These are phyloP conservation scores for Ilyonectria mors-panacis DNA, from an alignment of 2,329 filamentous ascomycete genomes.

Conservation along the genomic window DNA sequence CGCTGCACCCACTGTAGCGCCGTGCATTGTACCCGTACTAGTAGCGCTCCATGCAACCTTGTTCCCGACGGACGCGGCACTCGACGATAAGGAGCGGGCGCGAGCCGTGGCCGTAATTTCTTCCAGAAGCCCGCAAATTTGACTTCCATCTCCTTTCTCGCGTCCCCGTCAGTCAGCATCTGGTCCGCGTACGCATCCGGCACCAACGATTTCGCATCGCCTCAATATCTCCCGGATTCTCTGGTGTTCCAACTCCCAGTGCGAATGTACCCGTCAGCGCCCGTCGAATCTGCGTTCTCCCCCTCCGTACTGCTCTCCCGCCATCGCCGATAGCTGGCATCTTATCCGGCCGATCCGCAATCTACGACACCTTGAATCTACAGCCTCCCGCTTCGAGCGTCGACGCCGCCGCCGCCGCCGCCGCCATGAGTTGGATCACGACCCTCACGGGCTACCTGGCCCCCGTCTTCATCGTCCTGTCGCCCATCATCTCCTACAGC, in stretches of 20 bases:
- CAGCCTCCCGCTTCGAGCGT: conserved; percentile 54
- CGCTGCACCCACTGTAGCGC: background rate
- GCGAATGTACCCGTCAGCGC: conserved; percentile 14
- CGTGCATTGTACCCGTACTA: background rate
- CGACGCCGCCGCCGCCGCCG: background rate
- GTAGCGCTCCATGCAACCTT: background rate
- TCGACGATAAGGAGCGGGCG: conserved; percentile 7
- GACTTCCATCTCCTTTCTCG: conserved; percentile 25
- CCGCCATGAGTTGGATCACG: conserved; percentile 43
- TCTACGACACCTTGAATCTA: conserved; percentile 64
- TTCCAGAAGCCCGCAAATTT: conserved; percentile 30
- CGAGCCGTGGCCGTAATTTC: conserved; percentile 25
- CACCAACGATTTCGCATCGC: background rate
- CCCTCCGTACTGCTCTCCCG: conserved; percentile 2
- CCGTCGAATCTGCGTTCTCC: background rate
- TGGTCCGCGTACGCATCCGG: conserved; percentile 13
- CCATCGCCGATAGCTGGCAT: conserved; percentile 15
- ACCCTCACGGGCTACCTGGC: conserved; percentile 67
- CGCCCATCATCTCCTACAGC: conserved; percentile 75
- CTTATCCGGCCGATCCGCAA: conserved; percentile 24
- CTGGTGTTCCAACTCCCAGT: background rate
- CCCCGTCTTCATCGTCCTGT: conserved; percentile 75
- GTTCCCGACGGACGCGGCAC: background rate
- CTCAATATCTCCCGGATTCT: background rate
- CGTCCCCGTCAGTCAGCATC: conserved; percentile 1